These are phyloP conservation scores for Celoporthe dispersa DNA, from an alignment of 2,329 filamentous ascomycete genomes.

Conservation along the genomic window DNA sequence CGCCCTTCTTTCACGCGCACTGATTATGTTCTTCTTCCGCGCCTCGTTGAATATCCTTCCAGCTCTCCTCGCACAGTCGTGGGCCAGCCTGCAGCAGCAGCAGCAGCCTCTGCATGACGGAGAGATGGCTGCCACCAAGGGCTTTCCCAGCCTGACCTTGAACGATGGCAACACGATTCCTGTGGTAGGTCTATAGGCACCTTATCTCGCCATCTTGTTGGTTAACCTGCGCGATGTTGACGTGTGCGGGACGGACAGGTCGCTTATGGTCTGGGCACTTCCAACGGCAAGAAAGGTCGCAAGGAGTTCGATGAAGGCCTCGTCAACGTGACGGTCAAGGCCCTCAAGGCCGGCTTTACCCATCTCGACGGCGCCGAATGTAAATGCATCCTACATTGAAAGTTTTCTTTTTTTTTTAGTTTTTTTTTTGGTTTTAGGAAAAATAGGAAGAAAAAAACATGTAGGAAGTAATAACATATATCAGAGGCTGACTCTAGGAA, in stretches of 20 bases:
- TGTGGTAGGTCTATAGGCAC: constrained; percentile 8
- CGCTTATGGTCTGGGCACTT: constrained; percentile 26
- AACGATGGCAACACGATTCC: constrained; percentile 22
- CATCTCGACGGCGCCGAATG: constrained; percentile 29
- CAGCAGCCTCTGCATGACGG: constrained; percentile 18
- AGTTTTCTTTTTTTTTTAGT: too few relatives aligned
- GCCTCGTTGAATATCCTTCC: constrained; percentile 9
- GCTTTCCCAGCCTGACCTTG: constrained; percentile 23
- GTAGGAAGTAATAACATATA: background rate
- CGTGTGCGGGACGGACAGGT: background rate
- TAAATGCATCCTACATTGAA: background rate
- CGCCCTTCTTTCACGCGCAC: too few relatives aligned
- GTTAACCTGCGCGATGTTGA: background rate
- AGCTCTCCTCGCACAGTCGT: background rate
- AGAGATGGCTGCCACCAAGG: background rate
- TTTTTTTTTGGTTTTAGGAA: too few relatives aligned
- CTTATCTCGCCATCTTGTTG: background rate
- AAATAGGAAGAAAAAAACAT: too few relatives aligned
- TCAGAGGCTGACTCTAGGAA: background rate
- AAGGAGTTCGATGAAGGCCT: constrained; percentile 24
- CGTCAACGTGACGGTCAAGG: constrained; percentile 23
- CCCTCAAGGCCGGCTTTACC: constrained; percentile 23
- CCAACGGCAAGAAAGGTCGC: constrained; percentile 17
- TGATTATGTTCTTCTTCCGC: constrained; percentile 9
- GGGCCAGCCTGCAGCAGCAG: background rate